Conservation (phyloP, 805 yeast genomes). For the Cyberlindnera japonica region DNA sequence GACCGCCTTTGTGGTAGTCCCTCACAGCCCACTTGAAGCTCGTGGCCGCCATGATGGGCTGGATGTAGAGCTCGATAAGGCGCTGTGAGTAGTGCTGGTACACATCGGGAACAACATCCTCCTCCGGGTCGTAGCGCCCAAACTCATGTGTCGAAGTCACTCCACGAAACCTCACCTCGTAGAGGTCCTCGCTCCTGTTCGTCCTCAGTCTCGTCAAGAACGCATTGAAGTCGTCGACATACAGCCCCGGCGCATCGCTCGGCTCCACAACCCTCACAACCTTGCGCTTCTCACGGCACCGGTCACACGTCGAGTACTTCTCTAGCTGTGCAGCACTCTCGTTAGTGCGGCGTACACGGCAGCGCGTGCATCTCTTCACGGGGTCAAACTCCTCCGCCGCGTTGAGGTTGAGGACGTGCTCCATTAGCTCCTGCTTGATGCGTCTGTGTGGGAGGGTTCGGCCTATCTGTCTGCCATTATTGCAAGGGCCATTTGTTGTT, state of each 20-base stretch:
- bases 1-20: conserved; percentile 43
- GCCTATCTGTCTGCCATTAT: conserved; percentile 1
- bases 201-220: conserved; percentile 33
- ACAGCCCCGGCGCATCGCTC: conserved; percentile 24
- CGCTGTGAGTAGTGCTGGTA: conserved; percentile 34
- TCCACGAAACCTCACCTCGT: conserved; percentile 35
- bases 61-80: conserved; percentile 34
- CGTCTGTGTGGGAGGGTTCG: too few relatives aligned
- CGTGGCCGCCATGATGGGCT: conserved; percentile 38
- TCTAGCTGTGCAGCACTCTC: conserved; percentile 32
- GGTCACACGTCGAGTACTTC: conserved; percentile 41
- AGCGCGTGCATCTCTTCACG: conserved; percentile 40
- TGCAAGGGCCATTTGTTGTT: conserved; percentile 1
- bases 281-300: conserved; percentile 38
- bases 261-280: conserved; percentile 26
- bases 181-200: conserved; percentile 34
- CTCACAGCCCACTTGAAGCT: conserved; percentile 43
- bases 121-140: conserved; percentile 31
- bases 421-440: too few relatives aligned
- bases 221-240: conserved; percentile 30
- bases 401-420: too few relatives aligned
- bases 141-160: conserved; percentile 30
- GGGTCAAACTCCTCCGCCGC: neutral
- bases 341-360: conserved; percentile 36
- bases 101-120: conserved; percentile 30